Base-by-base conservation (phyloP, 495 filamentous ascomycete species). In the Penicillium taxi region DNA sequence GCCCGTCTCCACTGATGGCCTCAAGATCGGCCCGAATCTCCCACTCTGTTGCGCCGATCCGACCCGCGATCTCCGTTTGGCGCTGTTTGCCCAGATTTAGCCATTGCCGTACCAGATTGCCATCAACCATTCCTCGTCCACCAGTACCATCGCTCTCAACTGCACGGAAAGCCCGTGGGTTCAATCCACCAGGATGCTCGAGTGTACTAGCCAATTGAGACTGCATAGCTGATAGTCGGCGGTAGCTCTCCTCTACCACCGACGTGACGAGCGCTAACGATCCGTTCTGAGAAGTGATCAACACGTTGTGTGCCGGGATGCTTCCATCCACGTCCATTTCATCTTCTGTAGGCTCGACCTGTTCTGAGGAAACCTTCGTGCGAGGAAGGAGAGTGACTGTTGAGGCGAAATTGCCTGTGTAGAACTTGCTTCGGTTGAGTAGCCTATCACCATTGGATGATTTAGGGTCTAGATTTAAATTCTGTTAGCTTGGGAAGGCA, bases 401-500 rank as follows among this genome's bases (percentile, higher is more conserved):
- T 9, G 80, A 77, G 4, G 83, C 72, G 46, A 81, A 75, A 53
- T 91, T 81, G 28, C 85, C 86, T 5, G 81, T 81, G 40, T 93
- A 81, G 69, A 96, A 95, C 45, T 85, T 82, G 29, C 84, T 83
- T 26, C 81, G 77, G 62, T 83, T 86, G 26, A 96, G 75, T 42
- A 98, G 75, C 35, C 84, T 75, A 47, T 86, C 82, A 44, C 93
- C 93, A 39, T 86, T 81, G 16, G 93, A 80, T 12, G 89, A 89
- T 67, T 90, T 91, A 9, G 93, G 91, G 59, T 96, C 90, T 94
- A 42, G 4, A 15, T 18, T 17, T 5, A 4, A 9, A 22, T 29
- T n/a, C 8, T 30, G 26, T 28, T 28, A 5, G 4, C 5, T n/a
- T 13, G 5, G 11, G 5, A 28, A 13, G 4, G 4, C 26, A 6